Base-by-base conservation (phyloP, 2,329 filamentous ascomycete genomes). In the Colletotrichum cereale region DNA sequence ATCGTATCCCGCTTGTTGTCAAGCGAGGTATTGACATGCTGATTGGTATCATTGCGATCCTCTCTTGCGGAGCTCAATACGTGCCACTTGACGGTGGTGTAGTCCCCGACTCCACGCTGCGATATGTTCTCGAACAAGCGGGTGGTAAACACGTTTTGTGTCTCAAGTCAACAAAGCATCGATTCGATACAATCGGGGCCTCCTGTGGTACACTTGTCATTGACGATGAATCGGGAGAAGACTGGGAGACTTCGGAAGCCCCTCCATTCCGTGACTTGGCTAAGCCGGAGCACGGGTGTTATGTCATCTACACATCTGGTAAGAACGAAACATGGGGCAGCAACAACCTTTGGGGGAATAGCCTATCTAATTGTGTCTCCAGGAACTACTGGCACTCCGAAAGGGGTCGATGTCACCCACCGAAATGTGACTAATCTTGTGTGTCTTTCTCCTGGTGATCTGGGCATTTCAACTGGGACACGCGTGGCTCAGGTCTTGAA, bases 1-100 rank as follows among this genome's bases (percentile, higher is more conserved):
- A 88, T 72, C 80, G 85, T 38, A 81, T 89, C 5, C 86, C 85
- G 24, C 81, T 90, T 24, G 83, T 90, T 7, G 84, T 86, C 62
- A 86, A 85, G 73, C 82, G 88, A 34, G 85, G 87, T 36, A 77
- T 87, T 42, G 86, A 88, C 72, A 88, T 90, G 86, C 78, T 89
- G 5, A 82, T 89, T 48, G 87, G 85, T 18, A 88, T 90, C 56
- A 80, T 88, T 67, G 88, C 87, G 1, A 81, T 89, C n/a, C 79
- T 90, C 34, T 87, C 87, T 58, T 85, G 85, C 61, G 88, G 88
- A 24, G 88, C 85, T 18, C 88, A 90, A 73, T 90, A 90, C 75
- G 83, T 90, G 12, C 88, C 88, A 5, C 82, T 90, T 1, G 89
- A 91, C 71, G 88, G 88, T 26, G 85, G 86, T 3, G 82, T 88